Conservation (phyloP, 768 basidiomycete genomes). For the Suillus discolor region DNA sequence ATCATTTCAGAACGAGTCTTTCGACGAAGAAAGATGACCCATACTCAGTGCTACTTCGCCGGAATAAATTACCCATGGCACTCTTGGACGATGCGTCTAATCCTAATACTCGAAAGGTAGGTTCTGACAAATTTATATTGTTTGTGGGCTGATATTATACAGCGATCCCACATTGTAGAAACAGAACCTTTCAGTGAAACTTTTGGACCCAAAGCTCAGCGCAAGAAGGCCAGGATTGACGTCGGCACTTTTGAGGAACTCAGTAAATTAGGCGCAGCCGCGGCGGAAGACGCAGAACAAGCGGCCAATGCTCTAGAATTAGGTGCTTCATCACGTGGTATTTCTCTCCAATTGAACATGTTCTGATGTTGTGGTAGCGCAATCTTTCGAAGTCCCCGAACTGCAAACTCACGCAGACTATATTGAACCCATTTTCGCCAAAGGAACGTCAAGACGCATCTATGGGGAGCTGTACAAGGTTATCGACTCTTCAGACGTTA, state of each 20-base stretch:
- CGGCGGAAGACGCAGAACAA: conserved; percentile 54
- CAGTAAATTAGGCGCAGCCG: conserved; percentile 59
- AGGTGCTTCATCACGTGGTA: conserved; percentile 34
- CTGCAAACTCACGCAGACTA: conserved; percentile 71
- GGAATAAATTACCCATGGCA: conserved; percentile 98
- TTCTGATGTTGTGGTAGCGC: not conserved
- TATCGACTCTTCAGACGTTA: conserved; percentile 96
- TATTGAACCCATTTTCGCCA: conserved; percentile 90
- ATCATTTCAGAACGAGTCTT: conserved; percentile 93
- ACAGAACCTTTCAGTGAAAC: conserved; percentile 95
- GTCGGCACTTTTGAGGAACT: conserved; percentile 94
- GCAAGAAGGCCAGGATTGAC: conserved; percentile 85
- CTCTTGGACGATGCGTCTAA: conserved; percentile 89
- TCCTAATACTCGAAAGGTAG: conserved; percentile 74
- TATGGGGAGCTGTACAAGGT: conserved; percentile 99
- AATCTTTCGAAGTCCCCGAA: not conserved
- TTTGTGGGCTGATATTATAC: conserved; percentile 3
- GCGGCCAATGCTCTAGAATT: conserved; percentile 39
- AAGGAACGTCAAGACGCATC: conserved; percentile 94
- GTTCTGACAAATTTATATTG: conserved; percentile 11
- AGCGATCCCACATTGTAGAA: conserved; percentile 94
- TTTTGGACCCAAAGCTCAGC: conserved; percentile 94
- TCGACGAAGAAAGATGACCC: conserved; percentile 87
- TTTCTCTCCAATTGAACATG: not conserved
- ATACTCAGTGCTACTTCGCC: conserved; percentile 89